These are phyloP conservation scores for Aspergillus sclerotioniger DNA, from an alignment of 495 filamentous ascomycete genomes.

Conservation along the genomic window DNA sequence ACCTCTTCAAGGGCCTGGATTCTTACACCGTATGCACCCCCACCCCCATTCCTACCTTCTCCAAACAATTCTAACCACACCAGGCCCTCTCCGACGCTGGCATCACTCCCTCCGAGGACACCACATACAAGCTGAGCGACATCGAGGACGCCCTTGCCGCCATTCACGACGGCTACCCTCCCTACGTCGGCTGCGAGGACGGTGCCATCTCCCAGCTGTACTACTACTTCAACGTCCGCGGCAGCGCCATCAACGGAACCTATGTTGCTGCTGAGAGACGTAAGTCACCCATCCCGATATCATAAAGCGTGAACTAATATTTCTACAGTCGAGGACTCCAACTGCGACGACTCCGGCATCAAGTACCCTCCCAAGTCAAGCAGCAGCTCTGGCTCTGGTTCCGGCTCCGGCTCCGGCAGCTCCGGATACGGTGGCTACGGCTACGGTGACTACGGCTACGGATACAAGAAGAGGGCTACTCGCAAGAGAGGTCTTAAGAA, in stretches of 20 bases:
- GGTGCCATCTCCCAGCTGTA: slow-evolving; percentile 64
- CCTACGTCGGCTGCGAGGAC: slow-evolving; percentile 61
- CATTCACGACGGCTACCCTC: slow-evolving; percentile 55
- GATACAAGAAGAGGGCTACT: background rate
- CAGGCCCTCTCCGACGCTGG: slow-evolving; percentile 58
- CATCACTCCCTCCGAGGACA: slow-evolving; percentile 59
- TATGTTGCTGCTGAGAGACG: slow-evolving; percentile 58
- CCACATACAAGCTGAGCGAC: slow-evolving; percentile 60
- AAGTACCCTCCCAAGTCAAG: slow-evolving; percentile 48
- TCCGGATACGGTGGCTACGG: background rate
- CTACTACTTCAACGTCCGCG: slow-evolving; percentile 76
- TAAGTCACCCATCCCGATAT: slow-evolving; percentile 26
- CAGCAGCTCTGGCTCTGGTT: background rate
- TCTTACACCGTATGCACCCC: slow-evolving; percentile 38
- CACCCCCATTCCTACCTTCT: background rate
- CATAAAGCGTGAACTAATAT: background rate
- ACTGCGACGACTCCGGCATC: slow-evolving; percentile 54
- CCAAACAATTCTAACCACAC: background rate
- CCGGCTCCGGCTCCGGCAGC: background rate
- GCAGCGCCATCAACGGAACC: slow-evolving; percentile 65
- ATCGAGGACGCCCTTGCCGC: slow-evolving; percentile 59
- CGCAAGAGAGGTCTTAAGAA: no score
- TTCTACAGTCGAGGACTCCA: slow-evolving; percentile 46
- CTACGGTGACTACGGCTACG: background rate
- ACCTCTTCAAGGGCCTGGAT: slow-evolving; percentile 60